phyloP scores from a whole-genome alignment of 164 flowering plant genomes.

The Sedum album region DNA sequence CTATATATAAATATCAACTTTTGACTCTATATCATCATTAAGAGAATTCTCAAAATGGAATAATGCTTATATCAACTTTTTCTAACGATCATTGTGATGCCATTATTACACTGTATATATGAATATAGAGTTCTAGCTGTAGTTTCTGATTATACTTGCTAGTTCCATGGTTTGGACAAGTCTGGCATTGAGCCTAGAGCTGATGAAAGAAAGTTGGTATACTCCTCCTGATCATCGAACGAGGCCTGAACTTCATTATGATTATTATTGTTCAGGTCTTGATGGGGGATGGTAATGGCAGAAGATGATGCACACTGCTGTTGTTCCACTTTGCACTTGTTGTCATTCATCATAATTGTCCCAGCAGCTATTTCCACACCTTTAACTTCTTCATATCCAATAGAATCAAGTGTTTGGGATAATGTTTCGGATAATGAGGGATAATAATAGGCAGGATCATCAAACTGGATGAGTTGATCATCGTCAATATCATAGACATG shows the following conservation, averaged over 20 bases:
- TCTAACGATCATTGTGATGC: neutral
- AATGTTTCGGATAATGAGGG: neutral
- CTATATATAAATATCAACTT: too few species aligned
- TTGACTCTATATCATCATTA: neutral
- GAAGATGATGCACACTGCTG: neutral
- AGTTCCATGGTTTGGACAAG: neutral
- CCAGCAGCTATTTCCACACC: neutral
- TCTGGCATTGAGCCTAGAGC: slow-evolving; percentile 1
- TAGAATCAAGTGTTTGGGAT: neutral
- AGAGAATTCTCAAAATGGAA: neutral
- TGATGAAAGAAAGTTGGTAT: neutral
- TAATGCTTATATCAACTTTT: too few species aligned
- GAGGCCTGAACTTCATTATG: neutral
- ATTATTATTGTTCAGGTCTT: neutral
- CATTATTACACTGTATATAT: neutral
- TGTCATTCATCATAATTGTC: neutral
- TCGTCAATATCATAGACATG: neutral
- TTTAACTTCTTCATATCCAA: neutral
- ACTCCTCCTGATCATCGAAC: neutral
- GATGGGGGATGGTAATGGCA: neutral
- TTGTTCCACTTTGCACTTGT: neutral
- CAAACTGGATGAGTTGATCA: neutral
- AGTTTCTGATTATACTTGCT: neutral
- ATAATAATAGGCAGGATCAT: neutral
- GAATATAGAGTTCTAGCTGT: neutral